Evolutionary conservation across 2,329 filamentous ascomycete genomes (phyloP).

Genomic region (Exophiala sp.): DNA sequence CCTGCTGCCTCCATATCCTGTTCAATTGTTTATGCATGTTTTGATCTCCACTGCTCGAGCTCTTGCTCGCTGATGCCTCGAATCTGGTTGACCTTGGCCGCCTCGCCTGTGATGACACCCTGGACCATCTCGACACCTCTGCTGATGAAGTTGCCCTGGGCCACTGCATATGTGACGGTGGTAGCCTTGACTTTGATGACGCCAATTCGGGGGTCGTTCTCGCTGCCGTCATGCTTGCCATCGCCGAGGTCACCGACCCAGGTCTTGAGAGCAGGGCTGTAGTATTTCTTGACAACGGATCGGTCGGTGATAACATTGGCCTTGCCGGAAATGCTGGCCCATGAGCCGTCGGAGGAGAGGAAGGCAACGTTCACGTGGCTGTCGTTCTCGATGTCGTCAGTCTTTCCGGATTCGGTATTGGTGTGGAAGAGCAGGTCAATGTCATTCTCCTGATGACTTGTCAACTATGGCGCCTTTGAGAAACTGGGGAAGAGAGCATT

Average conservation of each 20-base stretch:
- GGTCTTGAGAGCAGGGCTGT: constrained; percentile 69
- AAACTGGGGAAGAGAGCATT: constrained; percentile 22
- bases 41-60: constrained; percentile 36
- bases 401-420: constrained; percentile 87
- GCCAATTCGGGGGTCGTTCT: constrained; percentile 76
- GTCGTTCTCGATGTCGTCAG: constrained; percentile 70
- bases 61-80: constrained; percentile 68
- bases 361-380: constrained; percentile 78
- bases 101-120: constrained; percentile 68
- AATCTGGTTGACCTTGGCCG: constrained; percentile 70
- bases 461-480: background rate
- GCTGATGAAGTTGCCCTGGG: constrained; percentile 60
- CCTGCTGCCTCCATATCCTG: too few relatives aligned
- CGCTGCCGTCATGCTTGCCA: constrained; percentile 76
- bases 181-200: constrained; percentile 72
- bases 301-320: constrained; percentile 69
- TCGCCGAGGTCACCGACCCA: constrained; percentile 86
- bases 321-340: constrained; percentile 79
- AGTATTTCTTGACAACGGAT: constrained; percentile 67
- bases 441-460: constrained; percentile 65
- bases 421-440: constrained; percentile 86
- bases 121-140: constrained; percentile 69
- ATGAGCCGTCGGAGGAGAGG: constrained; percentile 71
- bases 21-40: background rate
- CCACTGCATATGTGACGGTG: constrained; percentile 69